Base-by-base conservation (phyloP, 495 filamentous ascomycete species). In the Bryoglossum gracile region DNA sequence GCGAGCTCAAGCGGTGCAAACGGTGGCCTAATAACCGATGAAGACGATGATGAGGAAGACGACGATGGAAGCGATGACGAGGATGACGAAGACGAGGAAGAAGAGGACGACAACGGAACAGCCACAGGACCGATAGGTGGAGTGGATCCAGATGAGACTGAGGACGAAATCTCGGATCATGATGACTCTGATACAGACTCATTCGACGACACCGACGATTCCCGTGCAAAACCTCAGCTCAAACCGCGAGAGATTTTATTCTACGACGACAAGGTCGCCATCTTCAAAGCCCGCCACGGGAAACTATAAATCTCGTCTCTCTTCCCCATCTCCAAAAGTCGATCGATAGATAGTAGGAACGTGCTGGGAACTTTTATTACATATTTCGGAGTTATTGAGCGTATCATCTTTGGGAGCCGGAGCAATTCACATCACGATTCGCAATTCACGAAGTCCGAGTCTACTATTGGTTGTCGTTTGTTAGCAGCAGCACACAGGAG, bases 221-320 rank as follows among this genome's bases (percentile, higher is more conserved):
- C 59, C 44, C 50, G 53, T 46, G 73, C 70, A 46, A 69, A 68
- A 18, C 67, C 76, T 35, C 74, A 72, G 37, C 75, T 95, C 17
- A 70, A 81, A 46, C 62, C 95, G 53, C 75, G 87, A 53, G 86
- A 94, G 72, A 94, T 94, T 56, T 66, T 89, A 53, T 94, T 89
- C 65, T 90, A 89, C 56, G 89, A 94, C 53, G 87, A 94, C 59
- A 89, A 89, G 63, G 82, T 92, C 26, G 81, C 82, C 4, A 82
- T 94, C 52, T 61, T 61, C 42, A 61, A 61, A 38, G 58, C 58
- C 21, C 50, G 58, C 14, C 58, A 61, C 41, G 55, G 54, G 8
- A 61, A 42, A 40, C 52, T 61, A 6, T 61, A 41, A 50, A 37
- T n/a, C n/a, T n/a, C n/a, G n/a, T n/a, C n/a, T n/a, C n/a, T n/a